Percentiles rank a stretch among this genome's conserved stretches.
These are phyloP conservation scores for Tephrocybe rancida DNA, from an alignment of 768 basidiomycete genomes.

Conservation along the genomic window DNA sequence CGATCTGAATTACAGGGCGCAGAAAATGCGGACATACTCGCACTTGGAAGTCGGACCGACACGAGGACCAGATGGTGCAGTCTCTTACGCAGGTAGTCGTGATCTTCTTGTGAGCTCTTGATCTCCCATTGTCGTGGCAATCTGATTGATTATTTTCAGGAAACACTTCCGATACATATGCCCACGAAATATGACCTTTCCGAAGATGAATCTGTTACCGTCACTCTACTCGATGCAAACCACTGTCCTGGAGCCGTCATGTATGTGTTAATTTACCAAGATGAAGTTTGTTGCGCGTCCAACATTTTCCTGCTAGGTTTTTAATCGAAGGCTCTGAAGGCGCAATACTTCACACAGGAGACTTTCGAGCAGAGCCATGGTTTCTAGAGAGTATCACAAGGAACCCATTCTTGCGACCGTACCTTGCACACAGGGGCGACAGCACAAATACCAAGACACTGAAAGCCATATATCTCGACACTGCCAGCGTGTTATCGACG, in stretches of 20 bases:
- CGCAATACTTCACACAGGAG: constrained; percentile 89
- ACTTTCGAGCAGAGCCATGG: constrained; percentile 86
- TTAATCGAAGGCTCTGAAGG: constrained; percentile 72
- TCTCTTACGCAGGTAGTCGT: constrained; percentile 53
- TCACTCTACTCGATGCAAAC: constrained; percentile 89
- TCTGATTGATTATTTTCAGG: constrained; percentile 37
- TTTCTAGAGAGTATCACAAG: constrained; percentile 68
- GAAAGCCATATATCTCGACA: constrained; percentile 85
- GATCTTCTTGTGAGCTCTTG: constrained; percentile 63
- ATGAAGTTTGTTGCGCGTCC: neutral
- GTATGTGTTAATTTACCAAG: constrained; percentile 42
- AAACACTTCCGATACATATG: constrained; percentile 57
- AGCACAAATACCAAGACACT: constrained; percentile 43
- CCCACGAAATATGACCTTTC: constrained; percentile 66
- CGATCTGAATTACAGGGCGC: constrained; percentile 50
- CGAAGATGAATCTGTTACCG: constrained; percentile 56
- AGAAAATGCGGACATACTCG: constrained; percentile 59
- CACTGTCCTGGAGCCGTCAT: constrained; percentile 96
- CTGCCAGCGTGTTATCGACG: constrained; percentile 61
- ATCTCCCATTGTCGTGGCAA: neutral
- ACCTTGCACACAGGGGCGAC: constrained; percentile 44
- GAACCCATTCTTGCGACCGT: constrained; percentile 75
- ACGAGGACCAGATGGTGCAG: constrained; percentile 45
- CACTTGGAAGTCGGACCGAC: constrained; percentile 67
- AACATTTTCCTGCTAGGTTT: constrained; percentile 54